A percentile compares a stretch with the other conserved stretches of the same genome.
Evolutionary conservation across 495 filamentous ascomycete species (phyloP).

Genomic region (Annulohypoxylon bovei): DNA sequence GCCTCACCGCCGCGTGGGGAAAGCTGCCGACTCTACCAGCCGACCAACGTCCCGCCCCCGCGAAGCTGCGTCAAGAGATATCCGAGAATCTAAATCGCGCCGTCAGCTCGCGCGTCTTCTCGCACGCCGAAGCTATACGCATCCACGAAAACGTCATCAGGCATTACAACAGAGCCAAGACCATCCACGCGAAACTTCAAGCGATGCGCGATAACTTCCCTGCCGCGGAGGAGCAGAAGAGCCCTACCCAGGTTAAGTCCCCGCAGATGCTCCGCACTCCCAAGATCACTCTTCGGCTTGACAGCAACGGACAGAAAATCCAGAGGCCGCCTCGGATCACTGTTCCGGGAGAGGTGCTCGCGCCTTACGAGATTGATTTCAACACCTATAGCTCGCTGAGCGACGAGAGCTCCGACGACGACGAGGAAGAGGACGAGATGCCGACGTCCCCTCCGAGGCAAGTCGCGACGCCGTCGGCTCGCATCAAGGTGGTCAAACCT

Average conservation of each 20-base stretch:
- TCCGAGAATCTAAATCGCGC: conserved; percentile 78
- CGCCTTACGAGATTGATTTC: conserved; percentile 65
- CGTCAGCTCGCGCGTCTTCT: conserved; percentile 76
- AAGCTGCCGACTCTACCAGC: conserved; percentile 69
- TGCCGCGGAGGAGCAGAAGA: conserved; percentile 62
- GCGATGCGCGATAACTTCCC: conserved; percentile 70
- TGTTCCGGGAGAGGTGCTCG: conserved; percentile 67
- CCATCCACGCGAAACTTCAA: conserved; percentile 83
- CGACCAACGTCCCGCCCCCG: conserved; percentile 54
- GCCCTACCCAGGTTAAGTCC: conserved; percentile 58
- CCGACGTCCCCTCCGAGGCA: conserved; percentile 44
- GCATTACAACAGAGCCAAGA: conserved; percentile 78
- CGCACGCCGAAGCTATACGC: conserved; percentile 84
- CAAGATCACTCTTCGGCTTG: conserved; percentile 73
- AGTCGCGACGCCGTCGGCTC: conserved; percentile 47
- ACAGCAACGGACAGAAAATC: conserved; percentile 59
- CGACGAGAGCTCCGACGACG: conserved; percentile 53
- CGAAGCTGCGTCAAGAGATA: conserved; percentile 76
- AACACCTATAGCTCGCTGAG: conserved; percentile 58
- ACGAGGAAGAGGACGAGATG: conserved; percentile 46
- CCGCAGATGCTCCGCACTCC: conserved; percentile 66
- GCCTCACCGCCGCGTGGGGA: conserved; percentile 77
- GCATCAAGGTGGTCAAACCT: conserved; percentile 56
- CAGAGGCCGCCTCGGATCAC: conserved; percentile 61
- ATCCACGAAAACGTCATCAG: conserved; percentile 80